Percentiles rank a stretch among this genome's conserved stretches.
Evolutionary conservation across 164 flowering plant genomes (phyloP).

Genomic region (Liriodendron chinense): DNA sequence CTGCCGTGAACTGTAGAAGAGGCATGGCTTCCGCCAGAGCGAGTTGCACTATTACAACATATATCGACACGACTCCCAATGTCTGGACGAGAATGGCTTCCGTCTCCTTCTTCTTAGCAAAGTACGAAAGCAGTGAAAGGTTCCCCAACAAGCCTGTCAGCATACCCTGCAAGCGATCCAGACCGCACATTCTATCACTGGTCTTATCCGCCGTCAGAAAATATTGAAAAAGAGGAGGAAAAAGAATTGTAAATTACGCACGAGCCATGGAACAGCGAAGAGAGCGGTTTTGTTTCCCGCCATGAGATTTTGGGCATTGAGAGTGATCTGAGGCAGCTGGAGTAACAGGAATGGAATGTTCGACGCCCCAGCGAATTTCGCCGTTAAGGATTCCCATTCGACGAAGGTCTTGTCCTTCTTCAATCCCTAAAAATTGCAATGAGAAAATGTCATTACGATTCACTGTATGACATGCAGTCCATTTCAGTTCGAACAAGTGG

Average conservation of each 20-base stretch:
- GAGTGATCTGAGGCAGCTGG: slow-evolving; percentile 84
- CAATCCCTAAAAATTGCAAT: not conserved
- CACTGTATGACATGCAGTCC: no score
- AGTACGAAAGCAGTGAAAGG: slow-evolving; percentile 82
- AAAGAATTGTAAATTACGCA: slow-evolving; percentile 16
- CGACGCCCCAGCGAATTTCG: slow-evolving; percentile 72
- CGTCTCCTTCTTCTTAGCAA: slow-evolving; percentile 80
- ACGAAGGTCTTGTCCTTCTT: slow-evolving; percentile 23
- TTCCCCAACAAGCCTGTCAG: slow-evolving; percentile 90
- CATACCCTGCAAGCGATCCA: slow-evolving; percentile 52
- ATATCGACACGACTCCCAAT: slow-evolving; percentile 70
- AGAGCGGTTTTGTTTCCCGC: slow-evolving; percentile 76
- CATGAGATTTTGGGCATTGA: slow-evolving; percentile 75
- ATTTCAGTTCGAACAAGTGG: no score
- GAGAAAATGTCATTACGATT: no score
- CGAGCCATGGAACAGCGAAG: slow-evolving; percentile 87
- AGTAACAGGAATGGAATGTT: slow-evolving; percentile 71
- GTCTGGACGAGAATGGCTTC: slow-evolving; percentile 85
- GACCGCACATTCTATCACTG: not conserved
- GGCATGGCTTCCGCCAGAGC: slow-evolving; percentile 93
- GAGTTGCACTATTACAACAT: slow-evolving; percentile 65
- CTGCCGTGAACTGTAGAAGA: slow-evolving; percentile 45
- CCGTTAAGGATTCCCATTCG: slow-evolving; percentile 73
- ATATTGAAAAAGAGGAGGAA: not conserved
- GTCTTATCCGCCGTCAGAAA: not conserved